Evolutionary conservation across 164 flowering plant genomes (phyloP).

Genomic region (Vitis riparia): DNA sequence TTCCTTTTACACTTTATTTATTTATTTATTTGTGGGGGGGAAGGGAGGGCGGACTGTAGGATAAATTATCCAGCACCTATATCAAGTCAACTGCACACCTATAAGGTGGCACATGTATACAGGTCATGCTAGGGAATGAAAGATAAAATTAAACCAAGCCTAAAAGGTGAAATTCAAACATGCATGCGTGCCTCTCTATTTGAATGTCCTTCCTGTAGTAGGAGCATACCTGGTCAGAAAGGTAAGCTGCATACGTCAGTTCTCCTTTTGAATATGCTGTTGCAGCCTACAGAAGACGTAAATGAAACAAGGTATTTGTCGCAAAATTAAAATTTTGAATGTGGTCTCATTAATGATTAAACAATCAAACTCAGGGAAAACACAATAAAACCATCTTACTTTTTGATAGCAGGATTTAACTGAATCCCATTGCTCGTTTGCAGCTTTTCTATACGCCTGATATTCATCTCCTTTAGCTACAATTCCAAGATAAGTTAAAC

Average conservation of each 20-base stretch:
- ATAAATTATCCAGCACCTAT: too few species aligned
- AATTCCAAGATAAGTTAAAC: constrained; percentile 17
- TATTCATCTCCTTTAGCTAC: constrained; percentile 79
- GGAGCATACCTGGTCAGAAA: constrained; percentile 73
- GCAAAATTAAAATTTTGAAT: neutral
- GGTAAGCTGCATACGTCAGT: constrained; percentile 60
- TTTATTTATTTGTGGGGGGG: too few species aligned
- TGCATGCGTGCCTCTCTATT: neutral
- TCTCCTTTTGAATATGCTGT: constrained; percentile 74
- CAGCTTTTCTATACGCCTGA: constrained; percentile 51
- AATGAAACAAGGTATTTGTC: neutral
- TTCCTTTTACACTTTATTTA: too few species aligned
- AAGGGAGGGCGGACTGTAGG: too few species aligned
- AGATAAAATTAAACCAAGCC: neutral
- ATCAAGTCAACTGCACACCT: too few species aligned
- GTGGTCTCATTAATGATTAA: neutral
- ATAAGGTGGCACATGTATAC: neutral
- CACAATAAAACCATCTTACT: constrained; percentile 36
- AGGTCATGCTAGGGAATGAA: neutral
- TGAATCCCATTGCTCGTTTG: constrained; percentile 73
- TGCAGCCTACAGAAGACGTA: constrained; percentile 61
- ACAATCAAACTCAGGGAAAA: neutral
- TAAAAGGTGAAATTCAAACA: neutral
- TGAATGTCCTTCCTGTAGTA: neutral
- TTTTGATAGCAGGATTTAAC: constrained; percentile 66